Evolutionary conservation across 768 basidiomycete genomes (phyloP).

Genomic region (Scleroderma citrinum): DNA sequence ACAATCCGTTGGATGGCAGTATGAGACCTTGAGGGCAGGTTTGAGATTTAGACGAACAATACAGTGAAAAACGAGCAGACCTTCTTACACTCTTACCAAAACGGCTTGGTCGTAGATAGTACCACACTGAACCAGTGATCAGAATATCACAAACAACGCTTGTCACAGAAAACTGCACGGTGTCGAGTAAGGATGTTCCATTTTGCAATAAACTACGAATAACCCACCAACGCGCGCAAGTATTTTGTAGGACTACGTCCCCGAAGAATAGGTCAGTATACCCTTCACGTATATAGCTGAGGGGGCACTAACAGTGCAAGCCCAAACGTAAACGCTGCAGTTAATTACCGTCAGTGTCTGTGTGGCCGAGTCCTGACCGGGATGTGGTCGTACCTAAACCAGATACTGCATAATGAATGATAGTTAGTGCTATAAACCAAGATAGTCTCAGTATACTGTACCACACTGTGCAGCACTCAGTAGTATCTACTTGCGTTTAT

Average conservation of each 20-base stretch:
- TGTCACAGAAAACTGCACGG: neutral
- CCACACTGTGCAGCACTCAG: neutral
- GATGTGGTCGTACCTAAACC: neutral
- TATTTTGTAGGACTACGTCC: neutral
- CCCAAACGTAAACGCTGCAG: neutral
- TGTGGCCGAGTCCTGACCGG: too few species aligned
- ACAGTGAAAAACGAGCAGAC: neutral
- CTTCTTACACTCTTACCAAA: neutral
- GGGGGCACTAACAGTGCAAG: neutral
- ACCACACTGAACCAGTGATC: constrained; percentile 4
- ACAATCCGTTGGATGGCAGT: constrained; percentile 1
- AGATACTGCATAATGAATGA: neutral
- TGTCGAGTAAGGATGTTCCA: neutral
- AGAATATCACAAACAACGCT: constrained; percentile 1
- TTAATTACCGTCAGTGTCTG: neutral
- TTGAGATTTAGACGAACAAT: neutral
- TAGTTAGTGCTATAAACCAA: too few species aligned
- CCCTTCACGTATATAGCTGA: neutral
- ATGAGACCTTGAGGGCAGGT: neutral
- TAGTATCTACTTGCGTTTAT: neutral
- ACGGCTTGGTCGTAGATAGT: constrained; percentile 4
- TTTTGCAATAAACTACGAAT: neutral
- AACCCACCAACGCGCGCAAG: neutral
- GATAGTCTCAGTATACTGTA: neutral
- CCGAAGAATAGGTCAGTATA: neutral